Percentiles rank a stretch among this genome's conserved stretches.
Conservation (phyloP, 495 filamentous ascomycete species). For the Ramalina peruviana region DNA sequence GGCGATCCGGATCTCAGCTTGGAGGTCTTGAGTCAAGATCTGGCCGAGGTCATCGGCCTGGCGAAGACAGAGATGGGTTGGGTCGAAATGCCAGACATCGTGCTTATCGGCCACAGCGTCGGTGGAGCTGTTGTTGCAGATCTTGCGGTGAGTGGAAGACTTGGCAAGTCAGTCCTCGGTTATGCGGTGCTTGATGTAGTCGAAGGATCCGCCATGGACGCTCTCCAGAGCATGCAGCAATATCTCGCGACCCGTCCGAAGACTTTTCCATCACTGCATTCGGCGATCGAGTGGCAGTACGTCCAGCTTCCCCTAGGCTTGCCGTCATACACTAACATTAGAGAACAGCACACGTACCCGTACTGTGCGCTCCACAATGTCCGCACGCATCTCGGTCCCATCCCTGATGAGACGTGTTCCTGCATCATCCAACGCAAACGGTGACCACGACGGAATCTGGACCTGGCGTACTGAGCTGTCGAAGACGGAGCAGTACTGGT, state of each 20-base stretch:
- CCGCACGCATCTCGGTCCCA: slow-evolving; percentile 78
- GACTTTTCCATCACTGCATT: slow-evolving; percentile 56
- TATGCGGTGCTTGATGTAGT: slow-evolving; percentile 93
- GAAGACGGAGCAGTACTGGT: slow-evolving; percentile 82
- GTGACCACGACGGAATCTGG: slow-evolving; percentile 36
- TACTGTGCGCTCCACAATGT: slow-evolving; percentile 69
- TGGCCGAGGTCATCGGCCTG: slow-evolving; percentile 52
- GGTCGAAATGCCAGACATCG: slow-evolving; percentile 54
- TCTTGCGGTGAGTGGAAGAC: slow-evolving; percentile 48
- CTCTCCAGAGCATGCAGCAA: slow-evolving; percentile 85
- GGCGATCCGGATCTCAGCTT: slow-evolving; percentile 46
- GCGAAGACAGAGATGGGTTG: slow-evolving; percentile 53
- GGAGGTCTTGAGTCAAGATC: slow-evolving; percentile 55
- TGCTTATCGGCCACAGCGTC: slow-evolving; percentile 88
- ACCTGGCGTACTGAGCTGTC: slow-evolving; percentile 77
- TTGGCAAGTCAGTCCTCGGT: slow-evolving; percentile 59
- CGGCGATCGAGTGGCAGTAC: slow-evolving; percentile 88
- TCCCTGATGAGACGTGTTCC: slow-evolving; percentile 48
- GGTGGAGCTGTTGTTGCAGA: slow-evolving; percentile 92
- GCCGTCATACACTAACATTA: neutral
- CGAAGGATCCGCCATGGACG: slow-evolving; percentile 77
- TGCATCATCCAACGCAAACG: slow-evolving; percentile 22
- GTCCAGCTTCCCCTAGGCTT: slow-evolving; percentile 13
- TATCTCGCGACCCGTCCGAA: slow-evolving; percentile 76
- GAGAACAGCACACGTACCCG: slow-evolving; percentile 55